Conservation (phyloP, 2,329 filamentous ascomycete genomes). For the Clathrospora elynae region DNA sequence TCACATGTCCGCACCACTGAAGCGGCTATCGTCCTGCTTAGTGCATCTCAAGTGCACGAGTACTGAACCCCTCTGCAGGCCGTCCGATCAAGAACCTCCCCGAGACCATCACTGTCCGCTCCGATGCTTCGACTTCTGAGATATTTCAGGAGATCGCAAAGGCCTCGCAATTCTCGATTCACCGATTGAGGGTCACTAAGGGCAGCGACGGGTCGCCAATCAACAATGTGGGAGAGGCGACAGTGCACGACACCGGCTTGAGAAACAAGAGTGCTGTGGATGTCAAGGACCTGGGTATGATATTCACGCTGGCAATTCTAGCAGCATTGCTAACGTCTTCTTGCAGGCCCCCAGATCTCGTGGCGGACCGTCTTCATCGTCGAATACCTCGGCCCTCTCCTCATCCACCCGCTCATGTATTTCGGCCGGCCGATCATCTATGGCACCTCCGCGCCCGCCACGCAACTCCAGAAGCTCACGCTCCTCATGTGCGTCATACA, state of each 20-base stretch:
- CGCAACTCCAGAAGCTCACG: constrained; percentile 71
- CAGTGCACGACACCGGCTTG: constrained; percentile 61
- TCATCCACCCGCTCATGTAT: constrained; percentile 80
- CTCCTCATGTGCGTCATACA: constrained; percentile 77
- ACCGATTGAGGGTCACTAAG: constrained; percentile 68
- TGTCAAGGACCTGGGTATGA: constrained; percentile 87
- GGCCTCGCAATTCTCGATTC: constrained; percentile 59
- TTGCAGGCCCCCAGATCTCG: constrained; percentile 78
- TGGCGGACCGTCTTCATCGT: constrained; percentile 95
- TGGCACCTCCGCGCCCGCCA: constrained; percentile 60
- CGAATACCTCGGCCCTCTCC: constrained; percentile 89
- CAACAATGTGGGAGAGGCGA: constrained; percentile 59
- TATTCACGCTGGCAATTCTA: not conserved
- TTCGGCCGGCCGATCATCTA: constrained; percentile 75
- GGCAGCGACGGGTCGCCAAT: constrained; percentile 65
- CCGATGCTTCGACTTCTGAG: constrained; percentile 58
- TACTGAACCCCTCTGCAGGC: constrained; percentile 50
- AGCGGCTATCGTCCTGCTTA: not conserved
- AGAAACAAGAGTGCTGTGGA: constrained; percentile 68
- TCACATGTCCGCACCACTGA: not conserved
- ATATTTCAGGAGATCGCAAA: constrained; percentile 63
- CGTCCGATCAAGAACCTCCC: constrained; percentile 67
- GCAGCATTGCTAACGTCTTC: constrained; percentile 9
- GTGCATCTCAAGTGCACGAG: constrained; percentile 1
- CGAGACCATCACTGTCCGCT: constrained; percentile 58